Percentiles rank a stretch among this genome's conserved stretches.
These are phyloP conservation scores for Athelia psychrophila DNA, from an alignment of 1,284 basidiomycete species.

Conservation along the genomic window DNA sequence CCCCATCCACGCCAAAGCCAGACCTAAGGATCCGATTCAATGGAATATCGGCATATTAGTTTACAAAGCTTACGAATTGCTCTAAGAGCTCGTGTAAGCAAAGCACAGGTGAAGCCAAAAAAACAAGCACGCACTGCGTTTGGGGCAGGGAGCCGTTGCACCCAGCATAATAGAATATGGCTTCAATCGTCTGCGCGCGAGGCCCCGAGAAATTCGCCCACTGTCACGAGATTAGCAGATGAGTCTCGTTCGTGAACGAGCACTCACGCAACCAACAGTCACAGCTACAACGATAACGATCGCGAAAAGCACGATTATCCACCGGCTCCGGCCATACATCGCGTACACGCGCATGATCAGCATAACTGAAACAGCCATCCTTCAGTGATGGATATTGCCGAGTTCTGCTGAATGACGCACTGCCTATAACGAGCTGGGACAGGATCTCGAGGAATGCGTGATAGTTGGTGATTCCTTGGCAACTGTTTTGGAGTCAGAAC, in stretches of 20 bases:
- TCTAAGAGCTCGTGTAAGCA: no score
- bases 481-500: slow-evolving; percentile 18
- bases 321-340: slow-evolving; percentile 33
- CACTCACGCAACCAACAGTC: slow-evolving; percentile 20
- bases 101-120: no score
- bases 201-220: no score
- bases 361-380: no score
- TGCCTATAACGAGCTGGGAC: slow-evolving; percentile 31
- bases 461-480: slow-evolving; percentile 23
- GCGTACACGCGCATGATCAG: slow-evolving; percentile 44
- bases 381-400: no score
- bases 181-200: no score
- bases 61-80: neutral
- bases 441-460: slow-evolving; percentile 32
- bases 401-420: slow-evolving; percentile 14
- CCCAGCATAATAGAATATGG: no score
- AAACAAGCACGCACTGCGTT: no score
- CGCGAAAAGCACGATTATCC: slow-evolving; percentile 25
- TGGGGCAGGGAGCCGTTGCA: no score
- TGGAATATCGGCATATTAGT: neutral
- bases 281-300: slow-evolving; percentile 18
- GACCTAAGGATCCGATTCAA: slow-evolving; percentile 23
- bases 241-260: slow-evolving; percentile 4
- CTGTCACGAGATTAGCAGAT: slow-evolving; percentile 8
- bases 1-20: slow-evolving; percentile 32